phyloP scores from a whole-genome alignment of 2,329 filamentous ascomycete species.

The Aspergillus pseudoterreus region DNA sequence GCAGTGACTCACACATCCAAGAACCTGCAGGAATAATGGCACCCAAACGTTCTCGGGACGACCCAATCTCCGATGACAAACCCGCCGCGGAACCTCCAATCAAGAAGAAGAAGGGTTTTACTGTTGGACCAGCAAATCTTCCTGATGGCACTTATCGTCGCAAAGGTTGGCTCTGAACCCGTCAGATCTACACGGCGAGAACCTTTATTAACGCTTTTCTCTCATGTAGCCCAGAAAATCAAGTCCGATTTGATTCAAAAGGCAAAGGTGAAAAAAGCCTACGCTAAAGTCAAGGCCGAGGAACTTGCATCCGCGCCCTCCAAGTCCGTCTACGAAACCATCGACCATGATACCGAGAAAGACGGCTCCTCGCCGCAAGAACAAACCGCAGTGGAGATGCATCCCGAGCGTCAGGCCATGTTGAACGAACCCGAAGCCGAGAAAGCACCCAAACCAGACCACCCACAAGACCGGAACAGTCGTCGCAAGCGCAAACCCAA shows the following conservation, averaged over 20 bases:
- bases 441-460: slow-evolving; percentile 15
- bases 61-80: slow-evolving; percentile 42
- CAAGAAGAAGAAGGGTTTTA: slow-evolving; percentile 69
- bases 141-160: slow-evolving; percentile 85
- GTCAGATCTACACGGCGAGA: too few relatives aligned
- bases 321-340: slow-evolving; percentile 31
- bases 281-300: slow-evolving; percentile 76
- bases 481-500: slow-evolving; percentile 39
- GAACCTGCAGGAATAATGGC: slow-evolving; percentile 32
- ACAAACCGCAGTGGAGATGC: slow-evolving; percentile 49
- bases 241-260: slow-evolving; percentile 87
- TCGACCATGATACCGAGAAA: slow-evolving; percentile 22
- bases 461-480: slow-evolving; percentile 24
- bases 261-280: slow-evolving; percentile 88
- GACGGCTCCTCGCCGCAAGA: slow-evolving; percentile 15
- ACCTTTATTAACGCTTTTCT: slow-evolving; percentile 1
- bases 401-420: slow-evolving; percentile 60
- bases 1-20: slow-evolving; percentile 5
- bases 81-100: slow-evolving; percentile 37
- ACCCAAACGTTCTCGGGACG: slow-evolving; percentile 55
- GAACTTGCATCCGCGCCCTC: slow-evolving; percentile 39
- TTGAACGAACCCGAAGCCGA: slow-evolving; percentile 44
- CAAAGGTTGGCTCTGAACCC: slow-evolving; percentile 54
- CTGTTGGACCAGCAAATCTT: slow-evolving; percentile 82
- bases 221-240: slow-evolving; percentile 69